Conservation (phyloP, 257 asterid genomes). For the Fraxinus quadrangulata region DNA sequence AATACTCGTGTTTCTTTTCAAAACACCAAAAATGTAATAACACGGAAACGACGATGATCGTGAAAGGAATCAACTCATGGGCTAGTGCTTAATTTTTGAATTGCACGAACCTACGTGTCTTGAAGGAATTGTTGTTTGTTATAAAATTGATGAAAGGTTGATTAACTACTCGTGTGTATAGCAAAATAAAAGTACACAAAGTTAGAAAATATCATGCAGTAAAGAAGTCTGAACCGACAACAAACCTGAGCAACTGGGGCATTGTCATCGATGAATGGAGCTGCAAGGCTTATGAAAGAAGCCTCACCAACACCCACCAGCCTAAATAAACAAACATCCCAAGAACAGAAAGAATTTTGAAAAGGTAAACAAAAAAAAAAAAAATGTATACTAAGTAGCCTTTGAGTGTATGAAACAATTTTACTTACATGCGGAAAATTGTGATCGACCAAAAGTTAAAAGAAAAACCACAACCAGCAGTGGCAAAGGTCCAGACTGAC, state of each 20-base stretch:
- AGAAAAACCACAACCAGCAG: constrained; percentile 85
- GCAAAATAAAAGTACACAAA: not conserved
- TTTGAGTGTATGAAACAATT: constrained; percentile 1
- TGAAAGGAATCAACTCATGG: constrained; percentile 8
- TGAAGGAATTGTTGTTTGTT: not conserved
- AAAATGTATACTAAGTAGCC: constrained; percentile 19
- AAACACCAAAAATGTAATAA: constrained; percentile 2
- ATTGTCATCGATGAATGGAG: constrained; percentile 98
- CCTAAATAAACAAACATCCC: constrained; percentile 46
- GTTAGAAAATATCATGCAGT: constrained; percentile 3
- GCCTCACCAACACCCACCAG: constrained; percentile 99
- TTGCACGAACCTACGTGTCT: constrained; percentile 13
- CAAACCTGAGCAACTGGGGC: constrained; percentile 88
- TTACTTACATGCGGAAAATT: constrained; percentile 80
- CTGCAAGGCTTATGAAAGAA: constrained; percentile 94
- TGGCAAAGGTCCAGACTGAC: constrained; percentile 88
- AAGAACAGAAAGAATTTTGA: constrained; percentile 7
- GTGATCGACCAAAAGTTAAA: constrained; percentile 80
- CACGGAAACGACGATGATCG: not conserved
- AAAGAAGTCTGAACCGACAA: constrained; percentile 18
- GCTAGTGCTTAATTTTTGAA: constrained; percentile 16
- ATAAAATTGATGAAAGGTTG: no score
- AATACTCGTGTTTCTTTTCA: not conserved
- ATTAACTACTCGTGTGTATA: not conserved
- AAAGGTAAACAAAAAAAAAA: not conserved